A percentile compares a stretch with the other conserved stretches of the same genome.
Conservation (phyloP, 441 rosid species). For the Arabidopsis lyrata region DNA sequence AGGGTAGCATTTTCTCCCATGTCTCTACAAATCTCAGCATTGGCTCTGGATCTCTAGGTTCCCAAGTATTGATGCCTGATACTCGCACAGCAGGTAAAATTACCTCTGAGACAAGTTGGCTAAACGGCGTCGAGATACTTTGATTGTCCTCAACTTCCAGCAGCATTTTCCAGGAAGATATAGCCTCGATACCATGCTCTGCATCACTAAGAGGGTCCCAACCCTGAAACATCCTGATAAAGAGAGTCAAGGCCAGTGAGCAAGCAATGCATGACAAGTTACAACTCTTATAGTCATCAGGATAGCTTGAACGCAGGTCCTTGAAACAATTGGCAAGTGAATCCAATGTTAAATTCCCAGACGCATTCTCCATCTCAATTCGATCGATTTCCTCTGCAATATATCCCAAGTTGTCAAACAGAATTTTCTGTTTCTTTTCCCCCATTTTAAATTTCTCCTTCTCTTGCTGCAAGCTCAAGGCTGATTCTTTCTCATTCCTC, state of each 20-base stretch:
- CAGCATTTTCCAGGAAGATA: constrained; percentile 64
- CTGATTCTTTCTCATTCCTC: constrained; percentile 73
- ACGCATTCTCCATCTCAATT: constrained; percentile 56
- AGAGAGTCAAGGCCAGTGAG: constrained; percentile 68
- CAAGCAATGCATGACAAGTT: constrained; percentile 72
- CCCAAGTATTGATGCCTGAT: constrained; percentile 76
- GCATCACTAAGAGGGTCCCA: constrained; percentile 85
- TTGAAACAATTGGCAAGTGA: constrained; percentile 53
- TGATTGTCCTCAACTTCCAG: constrained; percentile 60
- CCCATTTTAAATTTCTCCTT: constrained; percentile 63
- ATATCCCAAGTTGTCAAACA: constrained; percentile 56
- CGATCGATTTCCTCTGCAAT: constrained; percentile 51
- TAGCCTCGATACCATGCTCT: constrained; percentile 57
- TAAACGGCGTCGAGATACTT: constrained; percentile 57
- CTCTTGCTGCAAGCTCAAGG: constrained; percentile 67
- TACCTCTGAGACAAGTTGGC: constrained; percentile 53
- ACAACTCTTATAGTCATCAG: constrained; percentile 72
- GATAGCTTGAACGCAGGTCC: constrained; percentile 55
- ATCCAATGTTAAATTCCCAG: constrained; percentile 63
- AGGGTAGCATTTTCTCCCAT: constrained; percentile 65
- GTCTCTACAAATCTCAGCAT: constrained; percentile 73
- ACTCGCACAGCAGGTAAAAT: constrained; percentile 70
- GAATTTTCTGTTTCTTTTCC: constrained; percentile 53
- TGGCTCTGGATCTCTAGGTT: constrained; percentile 80
- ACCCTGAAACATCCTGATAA: constrained; percentile 75